Conservation (phyloP, 192 early-diverging fungal species). For the Entrophospora sp. region DNA sequence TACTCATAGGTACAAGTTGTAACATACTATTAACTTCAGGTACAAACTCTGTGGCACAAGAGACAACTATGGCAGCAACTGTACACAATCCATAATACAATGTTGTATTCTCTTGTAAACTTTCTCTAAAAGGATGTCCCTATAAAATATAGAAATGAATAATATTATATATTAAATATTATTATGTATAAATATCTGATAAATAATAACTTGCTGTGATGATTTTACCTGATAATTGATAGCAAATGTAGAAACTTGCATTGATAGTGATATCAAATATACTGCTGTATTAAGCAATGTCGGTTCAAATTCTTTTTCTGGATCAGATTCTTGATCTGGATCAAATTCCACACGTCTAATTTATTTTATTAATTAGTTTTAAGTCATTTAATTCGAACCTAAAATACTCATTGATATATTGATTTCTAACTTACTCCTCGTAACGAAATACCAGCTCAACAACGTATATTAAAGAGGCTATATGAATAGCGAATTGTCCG, state of each 20-base stretch:
- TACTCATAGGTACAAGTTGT: conserved; percentile 66
- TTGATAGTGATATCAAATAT: conserved; percentile 90
- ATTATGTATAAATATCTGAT: not conserved
- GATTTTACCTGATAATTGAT: conserved; percentile 87
- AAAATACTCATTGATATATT: not conserved
- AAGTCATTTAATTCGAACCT: not conserved
- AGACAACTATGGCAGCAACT: conserved; percentile 78
- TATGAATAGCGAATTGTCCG: conserved; percentile 92
- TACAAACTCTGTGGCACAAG: conserved; percentile 83
- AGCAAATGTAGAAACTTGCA: conserved; percentile 99
- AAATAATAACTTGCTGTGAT: not conserved
- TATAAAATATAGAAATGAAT: conserved; percentile 9
- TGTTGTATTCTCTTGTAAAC: conserved; percentile 84
- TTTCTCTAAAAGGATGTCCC: conserved; percentile 94
- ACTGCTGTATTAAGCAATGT: conserved; percentile 93
- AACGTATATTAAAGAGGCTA: conserved; percentile 79
- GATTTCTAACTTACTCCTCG: conserved; percentile 37
- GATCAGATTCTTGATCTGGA: too few relatives aligned
- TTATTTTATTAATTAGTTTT: conserved; percentile 41
- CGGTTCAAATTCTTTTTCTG: conserved; percentile 91
- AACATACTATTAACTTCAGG: conserved; percentile 84
- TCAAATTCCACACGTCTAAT: too few relatives aligned
- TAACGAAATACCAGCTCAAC: conserved; percentile 40
- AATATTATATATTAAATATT: not conserved
- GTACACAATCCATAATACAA: conserved; percentile 79